Percentiles rank a stretch among this genome's conserved stretches.
These are phyloP conservation scores for Paramecium sonneborni DNA, from an alignment of 73 alveolate species.

Conservation along the genomic window DNA sequence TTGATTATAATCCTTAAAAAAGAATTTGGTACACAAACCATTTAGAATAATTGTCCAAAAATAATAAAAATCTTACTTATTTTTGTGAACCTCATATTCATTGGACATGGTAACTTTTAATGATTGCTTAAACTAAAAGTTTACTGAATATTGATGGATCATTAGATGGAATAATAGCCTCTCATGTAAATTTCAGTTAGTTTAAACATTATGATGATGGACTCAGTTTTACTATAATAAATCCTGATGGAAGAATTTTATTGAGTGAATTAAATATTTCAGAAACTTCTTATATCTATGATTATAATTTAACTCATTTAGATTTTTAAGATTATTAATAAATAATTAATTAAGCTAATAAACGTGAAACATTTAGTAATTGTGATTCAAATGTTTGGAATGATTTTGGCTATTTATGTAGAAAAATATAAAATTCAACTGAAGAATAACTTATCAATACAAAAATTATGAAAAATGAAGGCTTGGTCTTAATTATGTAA, in stretches of 20 bases:
- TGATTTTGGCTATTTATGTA: neutral
- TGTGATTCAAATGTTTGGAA: neutral
- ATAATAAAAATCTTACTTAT: neutral
- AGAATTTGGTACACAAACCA: neutral
- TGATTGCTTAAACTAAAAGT: conserved; percentile 1
- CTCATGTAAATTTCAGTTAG: neutral
- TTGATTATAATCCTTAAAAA: neutral
- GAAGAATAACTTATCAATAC: neutral
- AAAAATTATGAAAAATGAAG: neutral
- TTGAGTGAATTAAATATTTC: neutral
- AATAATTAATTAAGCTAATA: neutral
- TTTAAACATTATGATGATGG: neutral
- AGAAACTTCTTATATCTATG: neutral
- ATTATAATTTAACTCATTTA: neutral
- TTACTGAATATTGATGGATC: neutral
- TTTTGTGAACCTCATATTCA: conserved; percentile 12
- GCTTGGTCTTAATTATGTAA: neutral
- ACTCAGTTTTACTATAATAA: neutral
- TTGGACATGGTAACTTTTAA: neutral
- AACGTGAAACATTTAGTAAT: neutral
- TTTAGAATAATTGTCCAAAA: neutral
- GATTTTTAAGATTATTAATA: neutral
- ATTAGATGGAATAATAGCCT: conserved; percentile 5
- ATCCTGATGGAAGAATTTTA: neutral
- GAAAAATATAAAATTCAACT: neutral